Percentiles rank a stretch among this genome's conserved stretches.
Conservation (phyloP, 345 rosid species). For the Conringia planisiliqua region DNA sequence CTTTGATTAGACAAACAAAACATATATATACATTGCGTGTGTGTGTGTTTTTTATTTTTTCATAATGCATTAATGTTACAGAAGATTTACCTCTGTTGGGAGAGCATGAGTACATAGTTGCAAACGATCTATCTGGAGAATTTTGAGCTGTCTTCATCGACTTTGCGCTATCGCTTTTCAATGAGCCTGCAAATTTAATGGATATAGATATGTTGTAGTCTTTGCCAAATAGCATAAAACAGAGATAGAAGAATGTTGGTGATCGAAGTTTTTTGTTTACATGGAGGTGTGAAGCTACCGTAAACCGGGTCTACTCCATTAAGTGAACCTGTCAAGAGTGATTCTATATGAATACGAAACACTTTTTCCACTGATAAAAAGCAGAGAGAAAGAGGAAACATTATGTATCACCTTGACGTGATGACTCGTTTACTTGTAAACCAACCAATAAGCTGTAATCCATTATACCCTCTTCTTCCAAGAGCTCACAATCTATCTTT, state of each 20-base stretch:
- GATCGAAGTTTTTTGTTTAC: not conserved
- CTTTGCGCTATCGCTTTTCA: constrained; percentile 15
- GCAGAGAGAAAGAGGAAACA: not conserved
- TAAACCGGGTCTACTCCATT: constrained; percentile 17
- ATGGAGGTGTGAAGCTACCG: constrained; percentile 29
- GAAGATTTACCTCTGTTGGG: constrained; percentile 9
- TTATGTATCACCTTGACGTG: constrained; percentile 37
- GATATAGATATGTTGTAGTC: not conserved
- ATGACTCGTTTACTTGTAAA: constrained; percentile 37
- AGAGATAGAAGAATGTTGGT: not conserved
- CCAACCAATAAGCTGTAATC: constrained; percentile 54
- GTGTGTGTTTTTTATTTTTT: not conserved
- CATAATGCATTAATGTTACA: not conserved
- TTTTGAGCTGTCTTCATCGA: constrained; percentile 14
- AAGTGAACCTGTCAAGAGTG: constrained; percentile 27
- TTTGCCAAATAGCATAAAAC: not conserved
- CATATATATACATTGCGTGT: not conserved
- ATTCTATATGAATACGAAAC: not conserved
- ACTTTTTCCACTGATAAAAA: not conserved
- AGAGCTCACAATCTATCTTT: constrained; percentile 49
- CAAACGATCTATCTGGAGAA: constrained; percentile 5
- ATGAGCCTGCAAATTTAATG: constrained; percentile 24
- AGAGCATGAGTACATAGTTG: constrained; percentile 9
- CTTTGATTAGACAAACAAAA: not conserved
- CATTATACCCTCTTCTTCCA: constrained; percentile 54